phyloP scores from a whole-genome alignment of 495 filamentous ascomycete genomes.

The Choiromyces venosus region DNA sequence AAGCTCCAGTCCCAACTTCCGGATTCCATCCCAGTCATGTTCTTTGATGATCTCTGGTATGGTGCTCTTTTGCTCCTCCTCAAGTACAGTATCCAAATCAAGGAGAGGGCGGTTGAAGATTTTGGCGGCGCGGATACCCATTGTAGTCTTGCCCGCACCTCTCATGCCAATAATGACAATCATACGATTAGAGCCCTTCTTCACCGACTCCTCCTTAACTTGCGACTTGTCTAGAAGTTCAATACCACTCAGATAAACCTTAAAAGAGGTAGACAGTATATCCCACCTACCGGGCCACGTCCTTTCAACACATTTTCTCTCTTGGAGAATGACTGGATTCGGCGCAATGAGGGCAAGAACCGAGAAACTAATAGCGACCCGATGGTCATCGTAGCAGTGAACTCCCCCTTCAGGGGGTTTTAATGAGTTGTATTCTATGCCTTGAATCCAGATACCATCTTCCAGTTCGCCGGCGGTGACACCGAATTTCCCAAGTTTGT shows the following conservation, averaged over 20 bases:
- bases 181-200: conserved; percentile 48
- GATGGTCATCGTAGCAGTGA: conserved; percentile 95
- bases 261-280: conserved; percentile 67
- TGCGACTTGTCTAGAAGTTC: conserved; percentile 50
- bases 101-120: conserved; percentile 70
- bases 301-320: conserved; percentile 90
- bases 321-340: conserved; percentile 67
- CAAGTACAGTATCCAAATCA: conserved; percentile 83
- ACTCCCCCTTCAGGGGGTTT: conserved; percentile 61
- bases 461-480: conserved; percentile 80
- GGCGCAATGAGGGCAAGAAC: conserved; percentile 78
- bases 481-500: conserved; percentile 92
- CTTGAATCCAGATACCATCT: conserved; percentile 83
- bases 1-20: conserved; percentile 69
- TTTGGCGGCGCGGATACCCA: conserved; percentile 73
- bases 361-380: conserved; percentile 96
- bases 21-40: conserved; percentile 83
- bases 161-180: conserved; percentile 97
- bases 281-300: conserved; percentile 99
- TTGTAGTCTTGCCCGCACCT: conserved; percentile 93
- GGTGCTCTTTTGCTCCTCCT: conserved; percentile 60
- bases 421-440: conserved; percentile 58
- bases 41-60: conserved; percentile 79
- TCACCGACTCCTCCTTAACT: conserved; percentile 43
- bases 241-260: conserved; percentile 64